Evolutionary conservation across 306 rosid species (phyloP).

Genomic region (Nissolia schottii): DNA sequence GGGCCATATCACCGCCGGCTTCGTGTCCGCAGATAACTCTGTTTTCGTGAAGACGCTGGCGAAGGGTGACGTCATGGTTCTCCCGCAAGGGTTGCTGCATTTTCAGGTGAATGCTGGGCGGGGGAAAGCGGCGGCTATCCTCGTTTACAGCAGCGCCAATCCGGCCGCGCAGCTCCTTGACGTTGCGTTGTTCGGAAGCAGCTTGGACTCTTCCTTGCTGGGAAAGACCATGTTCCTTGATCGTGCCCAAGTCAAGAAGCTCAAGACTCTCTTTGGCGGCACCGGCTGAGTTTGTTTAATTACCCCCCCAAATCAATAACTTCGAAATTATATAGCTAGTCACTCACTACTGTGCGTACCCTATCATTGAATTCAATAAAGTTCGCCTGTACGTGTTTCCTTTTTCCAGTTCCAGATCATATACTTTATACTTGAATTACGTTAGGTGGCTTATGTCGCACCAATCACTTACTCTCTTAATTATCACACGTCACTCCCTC

Average conservation of each 20-base stretch:
- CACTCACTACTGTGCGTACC: no score
- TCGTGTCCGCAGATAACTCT: slow-evolving; percentile 34
- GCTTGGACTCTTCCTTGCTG: slow-evolving; percentile 39
- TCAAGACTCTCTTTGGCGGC: no score
- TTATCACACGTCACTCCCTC: no score
- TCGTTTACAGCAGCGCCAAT: slow-evolving; percentile 37
- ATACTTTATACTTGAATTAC: no score
- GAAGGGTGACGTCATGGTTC: slow-evolving; percentile 43
- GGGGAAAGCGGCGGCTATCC: slow-evolving; percentile 33
- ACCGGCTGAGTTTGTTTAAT: no score
- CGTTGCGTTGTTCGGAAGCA: slow-evolving; percentile 51
- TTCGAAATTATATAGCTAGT: no score
- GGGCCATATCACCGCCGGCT: slow-evolving; percentile 56
- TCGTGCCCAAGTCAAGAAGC: slow-evolving; percentile 36
- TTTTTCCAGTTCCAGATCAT: no score
- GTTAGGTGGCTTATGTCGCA: no score
- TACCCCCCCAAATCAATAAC: no score
- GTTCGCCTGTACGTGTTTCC: no score
- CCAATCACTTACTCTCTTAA: no score
- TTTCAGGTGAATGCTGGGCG: slow-evolving; percentile 52
- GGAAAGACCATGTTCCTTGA: slow-evolving; percentile 52
- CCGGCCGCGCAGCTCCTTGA: slow-evolving; percentile 63
- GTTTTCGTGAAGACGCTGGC: slow-evolving; percentile 41
- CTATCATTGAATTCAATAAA: no score
- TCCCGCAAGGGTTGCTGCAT: slow-evolving; percentile 70